A percentile compares a stretch with the other conserved stretches of the same genome.
phyloP scores from a whole-genome alignment of 805 yeast species.

The Grigorovia humatica region DNA sequence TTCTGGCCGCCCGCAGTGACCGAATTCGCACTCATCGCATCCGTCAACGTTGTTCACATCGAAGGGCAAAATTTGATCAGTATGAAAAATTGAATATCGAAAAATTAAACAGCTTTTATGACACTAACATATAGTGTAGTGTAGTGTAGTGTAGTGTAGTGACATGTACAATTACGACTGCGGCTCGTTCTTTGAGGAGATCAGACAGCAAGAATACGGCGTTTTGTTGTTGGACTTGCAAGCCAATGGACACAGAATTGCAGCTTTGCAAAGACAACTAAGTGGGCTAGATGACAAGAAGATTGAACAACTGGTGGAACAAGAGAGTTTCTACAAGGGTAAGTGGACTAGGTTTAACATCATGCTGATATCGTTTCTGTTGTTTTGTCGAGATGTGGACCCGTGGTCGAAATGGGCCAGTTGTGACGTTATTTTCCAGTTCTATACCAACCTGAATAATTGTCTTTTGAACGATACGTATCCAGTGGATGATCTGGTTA shows the following conservation, averaged over 20 bases:
- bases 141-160: background rate
- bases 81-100: background rate
- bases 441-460: conserved; percentile 37
- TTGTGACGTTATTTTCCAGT: conserved; percentile 37
- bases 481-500: conserved; percentile 25
- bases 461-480: conserved; percentile 33
- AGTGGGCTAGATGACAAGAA: conserved; percentile 6
- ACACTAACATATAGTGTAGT: background rate
- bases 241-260: conserved; percentile 24
- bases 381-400: conserved; percentile 39
- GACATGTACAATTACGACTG: background rate
- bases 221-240: conserved; percentile 24
- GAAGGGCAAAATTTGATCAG: background rate
- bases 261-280: conserved; percentile 26
- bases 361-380: conserved; percentile 38
- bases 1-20: background rate
- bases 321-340: conserved; percentile 9
- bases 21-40: background rate
- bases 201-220: conserved; percentile 6
- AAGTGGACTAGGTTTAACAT: conserved; percentile 33
- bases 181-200: background rate
- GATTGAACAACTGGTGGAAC: conserved; percentile 13
- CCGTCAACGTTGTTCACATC: background rate
- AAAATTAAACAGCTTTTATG: no score
- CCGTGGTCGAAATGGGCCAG: conserved; percentile 42